These are phyloP conservation scores for Murraya paniculata DNA, from an alignment of 345 rosid genomes.

Conservation along the genomic window DNA sequence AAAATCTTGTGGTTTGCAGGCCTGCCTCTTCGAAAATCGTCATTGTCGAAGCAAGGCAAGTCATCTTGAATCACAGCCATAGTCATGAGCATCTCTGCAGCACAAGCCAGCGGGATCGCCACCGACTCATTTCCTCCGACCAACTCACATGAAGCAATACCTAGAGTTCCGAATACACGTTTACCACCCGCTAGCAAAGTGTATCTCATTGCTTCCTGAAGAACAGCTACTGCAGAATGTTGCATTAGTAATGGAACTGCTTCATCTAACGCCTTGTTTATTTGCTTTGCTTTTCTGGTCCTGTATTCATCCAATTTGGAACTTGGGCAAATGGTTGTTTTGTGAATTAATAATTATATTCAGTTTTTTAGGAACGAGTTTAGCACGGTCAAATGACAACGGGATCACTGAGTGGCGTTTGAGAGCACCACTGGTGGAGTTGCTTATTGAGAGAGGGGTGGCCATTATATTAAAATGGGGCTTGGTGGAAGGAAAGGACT, in stretches of 20 bases:
- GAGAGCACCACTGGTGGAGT: not conserved
- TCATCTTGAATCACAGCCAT: slow-evolving; percentile 25
- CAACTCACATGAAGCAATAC: slow-evolving; percentile 24
- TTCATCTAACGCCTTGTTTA: slow-evolving; percentile 48
- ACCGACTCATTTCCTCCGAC: not conserved
- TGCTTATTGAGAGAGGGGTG: not conserved
- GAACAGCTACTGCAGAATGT: slow-evolving; percentile 28
- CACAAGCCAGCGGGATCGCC: not conserved
- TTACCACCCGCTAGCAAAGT: slow-evolving; percentile 55
- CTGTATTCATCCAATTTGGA: slow-evolving; percentile 32
- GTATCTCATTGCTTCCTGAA: slow-evolving; percentile 70
- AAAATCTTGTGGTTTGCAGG: not conserved
- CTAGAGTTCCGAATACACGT: slow-evolving; percentile 54
- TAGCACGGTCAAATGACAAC: not conserved
- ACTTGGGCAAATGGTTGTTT: slow-evolving; percentile 8
- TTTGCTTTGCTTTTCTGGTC: slow-evolving; percentile 24
- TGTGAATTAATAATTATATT: not conserved
- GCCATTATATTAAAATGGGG: too few species aligned
- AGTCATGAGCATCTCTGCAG: slow-evolving; percentile 34
- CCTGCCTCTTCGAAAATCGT: not conserved
- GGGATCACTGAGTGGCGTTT: not conserved
- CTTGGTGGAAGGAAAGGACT: too few species aligned
- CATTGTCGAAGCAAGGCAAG: not conserved
- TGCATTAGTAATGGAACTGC: slow-evolving; percentile 39
- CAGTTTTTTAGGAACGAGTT: not conserved